phyloP scores from a whole-genome alignment of 1,284 basidiomycete genomes.

The Earliella scabrosa region DNA sequence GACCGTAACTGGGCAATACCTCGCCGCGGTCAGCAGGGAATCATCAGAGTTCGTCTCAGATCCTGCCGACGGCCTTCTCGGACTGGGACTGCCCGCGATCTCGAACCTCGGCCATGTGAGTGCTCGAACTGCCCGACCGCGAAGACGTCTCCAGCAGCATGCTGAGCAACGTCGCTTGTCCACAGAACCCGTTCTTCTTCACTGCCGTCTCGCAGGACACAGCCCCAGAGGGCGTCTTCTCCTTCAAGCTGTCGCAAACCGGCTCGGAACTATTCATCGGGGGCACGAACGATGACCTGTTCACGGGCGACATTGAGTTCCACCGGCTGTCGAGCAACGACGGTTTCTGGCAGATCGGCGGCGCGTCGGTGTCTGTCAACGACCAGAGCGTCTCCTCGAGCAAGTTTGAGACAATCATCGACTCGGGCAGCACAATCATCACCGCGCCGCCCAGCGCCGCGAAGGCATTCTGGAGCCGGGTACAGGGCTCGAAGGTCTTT shows the following conservation, averaged over 20 bases:
- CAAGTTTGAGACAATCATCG: slow-evolving; percentile 27
- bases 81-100: slow-evolving; percentile 37
- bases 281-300: slow-evolving; percentile 41
- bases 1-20: slow-evolving; percentile 31
- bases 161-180: not conserved
- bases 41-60: slow-evolving; percentile 32
- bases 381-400: slow-evolving; percentile 11
- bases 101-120: slow-evolving; percentile 29
- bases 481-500: slow-evolving; percentile 12
- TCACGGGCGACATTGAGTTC: slow-evolving; percentile 43
- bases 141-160: no score
- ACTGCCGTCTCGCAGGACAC: slow-evolving; percentile 35
- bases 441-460: slow-evolving; percentile 12
- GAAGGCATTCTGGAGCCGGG: slow-evolving; percentile 13
- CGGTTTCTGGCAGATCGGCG: slow-evolving; percentile 29
- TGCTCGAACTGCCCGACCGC: not conserved
- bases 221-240: slow-evolving; percentile 41
- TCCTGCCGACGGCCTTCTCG: slow-evolving; percentile 33
- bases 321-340: slow-evolving; percentile 29
- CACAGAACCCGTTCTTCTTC: slow-evolving; percentile 23
- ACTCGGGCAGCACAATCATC: slow-evolving; percentile 26
- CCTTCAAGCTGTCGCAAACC: slow-evolving; percentile 47
- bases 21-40: slow-evolving; percentile 35
- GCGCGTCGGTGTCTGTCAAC: slow-evolving; percentile 16
- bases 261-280: slow-evolving; percentile 56